Evolutionary conservation across 148 eudicot species (phyloP).

Genomic region (Cornus florida): DNA sequence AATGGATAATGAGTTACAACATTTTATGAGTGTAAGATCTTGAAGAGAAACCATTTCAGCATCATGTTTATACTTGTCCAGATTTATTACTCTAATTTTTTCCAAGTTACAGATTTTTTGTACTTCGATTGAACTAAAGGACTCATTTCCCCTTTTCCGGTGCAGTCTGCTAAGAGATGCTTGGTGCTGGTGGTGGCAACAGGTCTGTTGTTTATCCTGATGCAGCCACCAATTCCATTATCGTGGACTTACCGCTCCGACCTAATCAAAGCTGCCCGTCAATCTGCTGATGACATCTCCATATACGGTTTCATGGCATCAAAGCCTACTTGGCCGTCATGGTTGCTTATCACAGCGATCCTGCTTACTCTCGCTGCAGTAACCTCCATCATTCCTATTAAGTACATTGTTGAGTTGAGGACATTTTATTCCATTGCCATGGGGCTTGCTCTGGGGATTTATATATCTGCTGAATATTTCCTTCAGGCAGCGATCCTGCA

Average conservation of each 20-base stretch:
- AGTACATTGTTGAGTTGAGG: slow-evolving; percentile 84
- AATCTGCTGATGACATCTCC: slow-evolving; percentile 86
- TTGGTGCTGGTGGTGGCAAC: slow-evolving; percentile 79
- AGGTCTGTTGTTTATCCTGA: slow-evolving; percentile 70
- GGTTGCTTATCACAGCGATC: slow-evolving; percentile 84
- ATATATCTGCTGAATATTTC: slow-evolving; percentile 89
- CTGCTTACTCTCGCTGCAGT: slow-evolving; percentile 88
- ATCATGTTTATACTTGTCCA: slow-evolving; percentile 6
- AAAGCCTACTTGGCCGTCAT: slow-evolving; percentile 98
- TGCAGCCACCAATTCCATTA: slow-evolving; percentile 89
- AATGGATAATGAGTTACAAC: not conserved
- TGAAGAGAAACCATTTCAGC: not conserved
- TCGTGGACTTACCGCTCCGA: slow-evolving; percentile 85
- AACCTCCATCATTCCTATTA: slow-evolving; percentile 85
- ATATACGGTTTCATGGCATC: slow-evolving; percentile 85
- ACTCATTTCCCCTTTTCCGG: slow-evolving; percentile 4
- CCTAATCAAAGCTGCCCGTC: slow-evolving; percentile 79
- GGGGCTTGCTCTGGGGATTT: slow-evolving; percentile 84
- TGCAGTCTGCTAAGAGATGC: slow-evolving; percentile 91
- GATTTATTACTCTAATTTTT: not conserved
- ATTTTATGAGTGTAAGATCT: not conserved
- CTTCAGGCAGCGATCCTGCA: slow-evolving; percentile 84
- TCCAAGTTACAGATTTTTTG: not conserved
- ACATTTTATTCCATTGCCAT: slow-evolving; percentile 70
- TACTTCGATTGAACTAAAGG: slow-evolving; percentile 5